Percentiles rank a stretch among this genome's conserved stretches.
Conservation (phyloP, 192 early-diverging fungal species). For the Rhizoclosmatium globosum region DNA sequence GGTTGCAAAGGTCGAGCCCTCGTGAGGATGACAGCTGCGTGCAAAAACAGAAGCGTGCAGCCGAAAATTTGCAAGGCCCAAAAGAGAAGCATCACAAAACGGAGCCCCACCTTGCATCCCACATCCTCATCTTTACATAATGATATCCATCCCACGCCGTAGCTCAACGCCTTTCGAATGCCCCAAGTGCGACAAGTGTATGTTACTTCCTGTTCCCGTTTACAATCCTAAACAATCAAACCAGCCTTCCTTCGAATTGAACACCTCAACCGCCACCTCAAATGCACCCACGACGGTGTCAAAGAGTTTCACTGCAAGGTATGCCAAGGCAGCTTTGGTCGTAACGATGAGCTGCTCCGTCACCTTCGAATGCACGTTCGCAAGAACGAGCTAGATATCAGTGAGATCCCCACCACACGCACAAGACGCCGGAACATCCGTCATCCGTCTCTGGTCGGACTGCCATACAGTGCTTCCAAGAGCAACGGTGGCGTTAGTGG, state of each 20-base stretch:
- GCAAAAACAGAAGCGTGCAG: too few species aligned
- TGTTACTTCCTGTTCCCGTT: not conserved
- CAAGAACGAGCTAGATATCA: not conserved
- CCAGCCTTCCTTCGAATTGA: conserved; percentile 9
- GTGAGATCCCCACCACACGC: not conserved
- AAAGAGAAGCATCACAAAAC: too few species aligned
- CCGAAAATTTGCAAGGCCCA: too few species aligned
- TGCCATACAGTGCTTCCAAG: not conserved
- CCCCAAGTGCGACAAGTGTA: not conserved
- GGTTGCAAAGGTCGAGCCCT: too few species aligned
- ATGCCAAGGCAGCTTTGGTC: not conserved
- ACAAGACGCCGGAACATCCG: not conserved
- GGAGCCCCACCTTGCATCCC: too few species aligned
- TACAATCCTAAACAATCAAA: not conserved
- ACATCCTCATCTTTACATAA: too few species aligned
- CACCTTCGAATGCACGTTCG: conserved; percentile 30
- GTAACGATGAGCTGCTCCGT: conserved; percentile 22
- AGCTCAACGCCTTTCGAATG: not conserved
- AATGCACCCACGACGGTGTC: conserved; percentile 4
- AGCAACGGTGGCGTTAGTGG: not conserved
- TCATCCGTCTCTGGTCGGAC: not conserved
- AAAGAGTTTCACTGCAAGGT: conserved; percentile 18
- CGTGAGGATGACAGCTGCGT: too few species aligned
- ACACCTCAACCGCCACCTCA: conserved; percentile 24
- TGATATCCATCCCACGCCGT: too few species aligned